phyloP scores from a whole-genome alignment of 1,139 yeast species.

The Pneumocystis canis region DNA sequence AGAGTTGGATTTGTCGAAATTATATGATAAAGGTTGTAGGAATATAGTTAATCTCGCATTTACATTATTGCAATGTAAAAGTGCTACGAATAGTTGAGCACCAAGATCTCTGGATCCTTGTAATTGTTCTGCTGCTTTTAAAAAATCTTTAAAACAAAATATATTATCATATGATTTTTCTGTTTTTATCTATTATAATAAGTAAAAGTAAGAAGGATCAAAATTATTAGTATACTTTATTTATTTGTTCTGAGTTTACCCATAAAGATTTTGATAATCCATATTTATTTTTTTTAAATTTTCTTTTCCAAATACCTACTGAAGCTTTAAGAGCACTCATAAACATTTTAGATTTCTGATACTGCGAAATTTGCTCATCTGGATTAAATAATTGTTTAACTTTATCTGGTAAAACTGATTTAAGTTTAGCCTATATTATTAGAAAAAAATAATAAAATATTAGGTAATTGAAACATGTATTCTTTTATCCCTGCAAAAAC shows the following conservation, averaged over 20 bases:
- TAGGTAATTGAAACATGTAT: conserved; percentile 23
- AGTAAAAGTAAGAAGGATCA: conserved; percentile 15
- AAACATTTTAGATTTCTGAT: conserved; percentile 47
- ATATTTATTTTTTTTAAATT: conserved; percentile 17
- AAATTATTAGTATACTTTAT: conserved; percentile 2
- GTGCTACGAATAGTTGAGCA: conserved; percentile 74
- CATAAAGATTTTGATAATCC: conserved; percentile 11
- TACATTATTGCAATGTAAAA: conserved; percentile 56
- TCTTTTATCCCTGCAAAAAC: conserved; percentile 43
- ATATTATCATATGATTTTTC: conserved; percentile 6
- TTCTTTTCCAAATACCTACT: conserved; percentile 30
- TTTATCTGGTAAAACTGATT: conserved; percentile 33
- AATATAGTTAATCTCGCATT: conserved; percentile 66
- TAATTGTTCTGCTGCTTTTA: conserved; percentile 29
- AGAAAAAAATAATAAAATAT: not conserved
- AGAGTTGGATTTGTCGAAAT: conserved; percentile 26
- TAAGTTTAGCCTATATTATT: conserved; percentile 11
- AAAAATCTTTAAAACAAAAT: conserved; percentile 28
- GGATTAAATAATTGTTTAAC: conserved; percentile 38
- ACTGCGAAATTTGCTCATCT: conserved; percentile 26
- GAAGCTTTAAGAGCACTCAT: conserved; percentile 59
- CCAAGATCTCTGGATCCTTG: conserved; percentile 67
- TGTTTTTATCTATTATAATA: conserved; percentile 2
- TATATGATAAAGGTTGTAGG: conserved; percentile 79
- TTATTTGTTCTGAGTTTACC: conserved; percentile 1